Percentiles rank a stretch among this genome's conserved stretches.
Evolutionary conservation across 2,329 filamentous ascomycete species (phyloP).

Genomic region (Ophiocordyceps sinensis): DNA sequence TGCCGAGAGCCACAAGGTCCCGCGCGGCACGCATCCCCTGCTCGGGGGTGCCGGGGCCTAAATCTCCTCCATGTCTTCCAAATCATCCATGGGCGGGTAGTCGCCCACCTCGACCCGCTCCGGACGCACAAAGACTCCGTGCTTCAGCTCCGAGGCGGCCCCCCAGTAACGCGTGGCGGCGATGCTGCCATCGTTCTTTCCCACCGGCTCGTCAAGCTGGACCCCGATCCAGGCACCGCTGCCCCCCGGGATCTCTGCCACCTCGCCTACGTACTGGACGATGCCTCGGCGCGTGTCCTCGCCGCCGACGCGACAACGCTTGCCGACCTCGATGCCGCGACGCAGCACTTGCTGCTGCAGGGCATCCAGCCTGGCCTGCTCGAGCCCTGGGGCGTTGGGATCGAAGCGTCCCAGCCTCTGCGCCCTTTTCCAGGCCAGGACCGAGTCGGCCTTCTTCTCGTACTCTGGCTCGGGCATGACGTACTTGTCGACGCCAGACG

Average conservation of each 20-base stretch:
- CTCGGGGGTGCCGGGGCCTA: constrained; percentile 14
- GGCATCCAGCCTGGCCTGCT: constrained; percentile 56
- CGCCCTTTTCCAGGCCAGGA: constrained; percentile 90
- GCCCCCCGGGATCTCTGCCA: constrained; percentile 57
- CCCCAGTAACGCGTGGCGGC: constrained; percentile 56
- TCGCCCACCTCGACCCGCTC: constrained; percentile 67
- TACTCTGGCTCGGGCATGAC: constrained; percentile 78
- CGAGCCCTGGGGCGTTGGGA: constrained; percentile 60
- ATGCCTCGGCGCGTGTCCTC: constrained; percentile 57
- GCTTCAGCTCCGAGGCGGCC: constrained; percentile 46
- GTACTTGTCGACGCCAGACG: constrained; percentile 75
- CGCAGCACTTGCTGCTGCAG: constrained; percentile 55
- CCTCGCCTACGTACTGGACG: constrained; percentile 57
- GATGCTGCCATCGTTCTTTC: constrained; percentile 70
- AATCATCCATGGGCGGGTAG: constrained; percentile 54
- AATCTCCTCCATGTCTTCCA: constrained; percentile 68
- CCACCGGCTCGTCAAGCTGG: constrained; percentile 63
- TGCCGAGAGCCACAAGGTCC: too few species aligned
- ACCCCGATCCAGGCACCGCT: constrained; percentile 59
- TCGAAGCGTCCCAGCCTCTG: constrained; percentile 95
- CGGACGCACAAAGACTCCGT: constrained; percentile 65
- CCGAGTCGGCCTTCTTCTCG: constrained; percentile 71
- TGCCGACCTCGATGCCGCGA: constrained; percentile 50
- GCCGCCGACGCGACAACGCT: constrained; percentile 49
- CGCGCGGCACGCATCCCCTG: too few species aligned